Conservation (phyloP, 495 filamentous ascomycete species). For the Trichoderma orchidacearum region DNA sequence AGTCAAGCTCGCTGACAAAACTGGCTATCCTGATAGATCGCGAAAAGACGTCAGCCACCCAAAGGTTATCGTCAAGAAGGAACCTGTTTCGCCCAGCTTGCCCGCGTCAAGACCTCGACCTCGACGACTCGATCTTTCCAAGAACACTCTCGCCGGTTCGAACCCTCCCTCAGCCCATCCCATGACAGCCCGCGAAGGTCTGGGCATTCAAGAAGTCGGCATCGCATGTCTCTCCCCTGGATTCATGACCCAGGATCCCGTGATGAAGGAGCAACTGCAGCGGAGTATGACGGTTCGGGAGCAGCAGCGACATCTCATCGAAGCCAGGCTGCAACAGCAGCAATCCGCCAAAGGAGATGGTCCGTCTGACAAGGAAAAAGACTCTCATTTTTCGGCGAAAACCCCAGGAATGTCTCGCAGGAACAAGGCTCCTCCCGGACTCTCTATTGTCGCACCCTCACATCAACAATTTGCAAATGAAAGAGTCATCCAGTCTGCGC, state of each 20-base stretch:
- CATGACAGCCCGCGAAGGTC: constrained; percentile 60
- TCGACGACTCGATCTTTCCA: constrained; percentile 77
- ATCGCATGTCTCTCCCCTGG: constrained; percentile 90
- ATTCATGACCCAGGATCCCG: constrained; percentile 90
- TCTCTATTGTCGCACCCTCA: constrained; percentile 94
- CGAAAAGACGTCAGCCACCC: constrained; percentile 42
- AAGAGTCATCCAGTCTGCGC: constrained; percentile 91
- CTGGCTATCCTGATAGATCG: constrained; percentile 22
- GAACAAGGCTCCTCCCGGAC: constrained; percentile 75
- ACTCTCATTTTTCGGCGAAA: constrained; percentile 42
- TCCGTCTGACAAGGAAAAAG: constrained; percentile 20
- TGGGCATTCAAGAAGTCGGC: constrained; percentile 83
- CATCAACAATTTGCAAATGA: constrained; percentile 92
- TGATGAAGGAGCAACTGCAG: constrained; percentile 89
- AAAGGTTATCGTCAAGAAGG: constrained; percentile 92
- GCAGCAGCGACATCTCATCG: constrained; percentile 89
- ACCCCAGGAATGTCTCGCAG: constrained; percentile 48
- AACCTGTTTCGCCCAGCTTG: constrained; percentile 74
- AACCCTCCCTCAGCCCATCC: constrained; percentile 53
- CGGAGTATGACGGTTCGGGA: constrained; percentile 87
- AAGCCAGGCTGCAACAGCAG: constrained; percentile 77
- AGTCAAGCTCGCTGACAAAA: constrained; percentile 7
- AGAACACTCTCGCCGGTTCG: constrained; percentile 41
- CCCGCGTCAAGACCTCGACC: constrained; percentile 68
- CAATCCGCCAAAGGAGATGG: constrained; percentile 67